Base-by-base conservation (phyloP, 73 alveolate genomes). In the Uronychia setigera region DNA sequence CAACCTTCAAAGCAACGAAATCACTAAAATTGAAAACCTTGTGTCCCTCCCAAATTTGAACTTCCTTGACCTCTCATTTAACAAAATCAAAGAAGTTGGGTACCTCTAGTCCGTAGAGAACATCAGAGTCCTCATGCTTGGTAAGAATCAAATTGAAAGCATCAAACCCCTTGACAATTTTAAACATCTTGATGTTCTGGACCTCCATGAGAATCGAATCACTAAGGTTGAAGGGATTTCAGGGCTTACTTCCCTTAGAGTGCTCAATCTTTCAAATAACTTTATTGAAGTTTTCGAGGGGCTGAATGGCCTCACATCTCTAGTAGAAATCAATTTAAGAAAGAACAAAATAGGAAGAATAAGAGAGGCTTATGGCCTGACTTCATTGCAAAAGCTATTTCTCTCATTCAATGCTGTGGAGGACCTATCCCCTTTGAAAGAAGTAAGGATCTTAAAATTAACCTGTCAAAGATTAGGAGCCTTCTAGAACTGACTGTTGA, bases 301-400 rank as follows among this genome's bases (percentile, higher is more conserved):
- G 29, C 85, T 94, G 31, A 85, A 76, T 87, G 86, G 89, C 80
- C 88, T 92, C 46, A 80, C 89, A 31, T 89, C 93, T 35, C 89
- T 94, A 35, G 97, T 86, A 59, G 98, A 94, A 59, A 33, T 94
- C 33, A 90, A 92, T 84, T 58, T 94, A 57, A 92, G 98, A 86
- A 94, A 94, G 60, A 94, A 94, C 84, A 92, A 85, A 79, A 94
- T 94, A 13, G 27, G 88, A 19, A 46, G 26, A 30, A 31, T 89
- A 19, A 85, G 46, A 34, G 90, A 84, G 13, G 32, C 82, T 26
- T 30, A 31, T 31, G 90, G 90, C 14, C 76, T 84, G 25, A 84
- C 46, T 25, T 31, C 84, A 26, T 33, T 89, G 19, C n/a, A 85
- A 79, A 89, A 85, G 60, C 79, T 89, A 1, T 78, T 67, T 78